phyloP scores from a whole-genome alignment of 164 flowering plant genomes.

The Vitis amurensis region DNA sequence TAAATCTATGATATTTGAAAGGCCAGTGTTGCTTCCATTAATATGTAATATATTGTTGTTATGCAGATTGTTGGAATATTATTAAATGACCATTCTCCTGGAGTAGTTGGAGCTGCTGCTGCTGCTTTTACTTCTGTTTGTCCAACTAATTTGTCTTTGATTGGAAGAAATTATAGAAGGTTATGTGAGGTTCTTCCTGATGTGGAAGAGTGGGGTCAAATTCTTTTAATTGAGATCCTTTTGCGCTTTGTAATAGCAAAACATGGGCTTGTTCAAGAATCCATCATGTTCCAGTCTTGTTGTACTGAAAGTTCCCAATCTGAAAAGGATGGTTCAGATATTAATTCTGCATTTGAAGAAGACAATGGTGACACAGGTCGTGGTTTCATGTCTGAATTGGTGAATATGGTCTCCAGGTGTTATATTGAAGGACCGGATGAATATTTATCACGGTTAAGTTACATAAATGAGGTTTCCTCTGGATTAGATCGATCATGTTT shows the following conservation, averaged over 20 bases:
- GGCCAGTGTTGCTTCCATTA: not conserved
- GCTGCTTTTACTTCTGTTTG: slow-evolving; percentile 83
- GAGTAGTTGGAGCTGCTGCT: slow-evolving; percentile 98
- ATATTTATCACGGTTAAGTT: slow-evolving; percentile 57
- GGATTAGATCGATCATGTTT: slow-evolving; percentile 31
- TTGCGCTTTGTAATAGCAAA: slow-evolving; percentile 80
- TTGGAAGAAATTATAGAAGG: slow-evolving; percentile 66
- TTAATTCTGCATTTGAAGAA: slow-evolving; percentile 19
- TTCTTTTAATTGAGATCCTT: slow-evolving; percentile 76
- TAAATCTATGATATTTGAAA: not conserved
- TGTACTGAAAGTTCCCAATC: slow-evolving; percentile 21
- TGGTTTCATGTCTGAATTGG: slow-evolving; percentile 33
- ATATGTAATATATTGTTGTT: slow-evolving; percentile 3
- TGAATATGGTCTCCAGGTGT: slow-evolving; percentile 55
- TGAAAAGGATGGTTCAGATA: slow-evolving; percentile 39
- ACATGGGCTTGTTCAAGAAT: slow-evolving; percentile 84
- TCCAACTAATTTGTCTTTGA: slow-evolving; percentile 69
- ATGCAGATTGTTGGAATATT: slow-evolving; percentile 81
- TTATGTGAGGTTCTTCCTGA: slow-evolving; percentile 93
- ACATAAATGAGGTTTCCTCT: slow-evolving; percentile 25
- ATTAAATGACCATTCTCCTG: slow-evolving; percentile 83
- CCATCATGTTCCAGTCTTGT: slow-evolving; percentile 55
- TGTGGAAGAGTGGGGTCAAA: slow-evolving; percentile 99
- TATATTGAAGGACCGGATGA: slow-evolving; percentile 93
- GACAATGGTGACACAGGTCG: slow-evolving; percentile 18